Evolutionary conservation across 129 eudicot species (phyloP).

Genomic region (Lonicera japonica): DNA sequence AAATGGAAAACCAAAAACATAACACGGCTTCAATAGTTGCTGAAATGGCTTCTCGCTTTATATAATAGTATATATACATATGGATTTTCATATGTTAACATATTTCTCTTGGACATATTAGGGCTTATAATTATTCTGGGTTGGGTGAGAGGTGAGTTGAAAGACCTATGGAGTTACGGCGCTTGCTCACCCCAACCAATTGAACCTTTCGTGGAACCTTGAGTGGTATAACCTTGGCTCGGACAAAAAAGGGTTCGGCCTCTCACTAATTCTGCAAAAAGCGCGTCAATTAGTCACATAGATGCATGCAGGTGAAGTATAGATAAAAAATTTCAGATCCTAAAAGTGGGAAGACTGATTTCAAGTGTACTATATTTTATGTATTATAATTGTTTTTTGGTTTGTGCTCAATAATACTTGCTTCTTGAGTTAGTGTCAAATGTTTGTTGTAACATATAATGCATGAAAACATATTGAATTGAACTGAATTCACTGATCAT

Average conservation of each 20-base stretch:
- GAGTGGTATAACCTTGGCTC: not conserved
- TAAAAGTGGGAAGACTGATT: too few species aligned
- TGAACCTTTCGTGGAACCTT: conserved; percentile 26
- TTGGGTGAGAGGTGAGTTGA: conserved; percentile 61
- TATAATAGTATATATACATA: not conserved
- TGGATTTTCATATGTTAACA: not conserved
- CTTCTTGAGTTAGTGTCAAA: too few species aligned
- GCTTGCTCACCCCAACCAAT: conserved; percentile 13
- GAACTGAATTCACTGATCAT: too few species aligned
- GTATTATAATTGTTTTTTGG: too few species aligned
- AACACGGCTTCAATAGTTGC: too few species aligned
- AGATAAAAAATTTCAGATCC: too few species aligned
- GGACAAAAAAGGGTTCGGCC: not conserved
- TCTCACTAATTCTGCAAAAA: not conserved
- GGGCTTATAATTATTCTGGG: conserved; percentile 71
- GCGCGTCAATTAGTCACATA: not conserved
- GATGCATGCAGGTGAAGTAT: too few species aligned
- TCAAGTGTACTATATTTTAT: too few species aligned
- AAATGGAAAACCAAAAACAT: too few species aligned
- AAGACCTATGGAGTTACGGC: conserved; percentile 60
- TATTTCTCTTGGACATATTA: conserved; percentile 11
- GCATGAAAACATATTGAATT: too few species aligned
- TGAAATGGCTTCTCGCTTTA: not conserved
- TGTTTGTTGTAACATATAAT: too few species aligned
- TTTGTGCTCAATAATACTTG: too few species aligned